Conservation (phyloP, 805 yeast species). For the Saturnispora quitensis region DNA sequence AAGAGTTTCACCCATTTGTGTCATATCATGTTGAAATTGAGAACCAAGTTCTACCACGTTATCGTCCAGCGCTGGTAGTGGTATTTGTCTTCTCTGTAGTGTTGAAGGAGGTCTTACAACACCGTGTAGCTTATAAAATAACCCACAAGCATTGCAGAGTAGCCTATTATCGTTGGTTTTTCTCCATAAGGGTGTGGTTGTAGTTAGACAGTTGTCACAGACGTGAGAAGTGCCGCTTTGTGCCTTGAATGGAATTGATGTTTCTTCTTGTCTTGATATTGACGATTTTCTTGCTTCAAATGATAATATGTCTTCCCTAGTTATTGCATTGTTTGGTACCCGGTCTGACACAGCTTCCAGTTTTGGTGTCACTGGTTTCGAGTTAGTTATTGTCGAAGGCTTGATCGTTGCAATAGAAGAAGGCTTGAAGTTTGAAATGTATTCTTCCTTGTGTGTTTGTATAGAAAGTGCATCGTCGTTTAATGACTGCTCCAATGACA, state of each 20-base stretch:
- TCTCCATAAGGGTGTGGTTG: conserved; percentile 92
- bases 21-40: conserved; percentile 16
- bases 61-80: conserved; percentile 4
- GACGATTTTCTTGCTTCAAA: neutral
- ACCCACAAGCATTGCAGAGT: conserved; percentile 89
- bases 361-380: neutral
- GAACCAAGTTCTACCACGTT: conserved; percentile 10
- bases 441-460: neutral
- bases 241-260: conserved; percentile 26
- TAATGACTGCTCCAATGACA: conserved; percentile 5
- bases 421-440: neutral
- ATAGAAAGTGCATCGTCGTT: neutral
- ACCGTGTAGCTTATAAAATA: conserved; percentile 83
- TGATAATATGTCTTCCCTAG: neutral
- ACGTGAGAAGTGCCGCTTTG: conserved; percentile 3
- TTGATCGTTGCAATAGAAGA: neutral
- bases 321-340: neutral
- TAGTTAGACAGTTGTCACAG: conserved; percentile 84
- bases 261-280: conserved; percentile 11
- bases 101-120: conserved; percentile 24
- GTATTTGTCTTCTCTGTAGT: conserved; percentile 7
- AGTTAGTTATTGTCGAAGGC: neutral
- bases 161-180: conserved; percentile 72
- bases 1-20: conserved; percentile 27
- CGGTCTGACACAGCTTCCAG: neutral